Conservation (phyloP, 257 asterid species). For the Solanum verrucosum region DNA sequence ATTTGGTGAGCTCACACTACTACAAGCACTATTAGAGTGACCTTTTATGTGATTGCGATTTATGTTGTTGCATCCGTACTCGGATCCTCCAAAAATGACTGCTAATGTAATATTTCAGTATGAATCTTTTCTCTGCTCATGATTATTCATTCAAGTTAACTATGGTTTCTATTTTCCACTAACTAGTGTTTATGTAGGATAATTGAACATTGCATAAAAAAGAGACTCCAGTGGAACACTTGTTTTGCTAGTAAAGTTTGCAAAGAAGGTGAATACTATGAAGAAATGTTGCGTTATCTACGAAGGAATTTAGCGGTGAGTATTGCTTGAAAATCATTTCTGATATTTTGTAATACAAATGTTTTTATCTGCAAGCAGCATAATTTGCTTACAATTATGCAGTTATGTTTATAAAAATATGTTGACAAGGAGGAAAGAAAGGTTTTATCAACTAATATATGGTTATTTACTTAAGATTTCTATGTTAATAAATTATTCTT, state of each 20-base stretch:
- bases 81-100: not conserved
- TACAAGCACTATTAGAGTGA: not conserved
- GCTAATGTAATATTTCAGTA: not conserved
- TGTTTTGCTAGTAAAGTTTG: slow-evolving; percentile 88
- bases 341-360: not conserved
- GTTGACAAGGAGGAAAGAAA: not conserved
- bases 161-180: not conserved
- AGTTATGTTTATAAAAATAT: not conserved
- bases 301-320: slow-evolving; percentile 85
- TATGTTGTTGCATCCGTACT: not conserved
- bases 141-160: not conserved
- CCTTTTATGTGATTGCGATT: not conserved
- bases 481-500: not conserved
- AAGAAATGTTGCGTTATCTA: slow-evolving; percentile 93
- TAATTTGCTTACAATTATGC: not conserved
- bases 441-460: not conserved
- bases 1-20: not conserved
- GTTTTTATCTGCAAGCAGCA: not conserved
- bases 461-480: not conserved
- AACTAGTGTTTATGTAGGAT: slow-evolving; percentile 44
- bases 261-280: slow-evolving; percentile 96
- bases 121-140: not conserved
- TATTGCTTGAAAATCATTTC: slow-evolving; percentile 11
- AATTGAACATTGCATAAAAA: slow-evolving; percentile 81
- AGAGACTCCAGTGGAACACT: slow-evolving; percentile 70